Base-by-base conservation (phyloP, 2,329 filamentous ascomycete genomes). In the Stagonosporopsis tanaceti region DNA sequence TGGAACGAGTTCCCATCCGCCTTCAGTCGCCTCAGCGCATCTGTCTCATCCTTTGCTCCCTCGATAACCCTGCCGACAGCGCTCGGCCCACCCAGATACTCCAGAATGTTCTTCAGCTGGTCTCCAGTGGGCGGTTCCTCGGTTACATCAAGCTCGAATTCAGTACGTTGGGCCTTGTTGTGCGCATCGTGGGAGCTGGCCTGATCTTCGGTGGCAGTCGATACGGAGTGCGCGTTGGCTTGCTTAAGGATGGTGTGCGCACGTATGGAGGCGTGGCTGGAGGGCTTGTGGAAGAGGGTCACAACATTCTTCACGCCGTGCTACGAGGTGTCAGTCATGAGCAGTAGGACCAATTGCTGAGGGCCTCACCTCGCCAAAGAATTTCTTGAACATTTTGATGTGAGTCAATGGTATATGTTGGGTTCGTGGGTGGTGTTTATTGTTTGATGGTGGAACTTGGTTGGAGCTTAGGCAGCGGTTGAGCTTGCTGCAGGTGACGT, bases 231-330 rank as follows among this genome's bases (percentile, higher is more conserved):
- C 45, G 89, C 88, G 25, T 91, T 90, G 30, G 87, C 85, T 78
- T 94, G 88, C 80, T 95, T 96, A 59, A 98, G 86, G 50, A 96
- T 80, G 39, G 86, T 89, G 60, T 89, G 86, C 30, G 90, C 89
- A 59, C 89, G 87, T 47, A 86, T 82, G 3, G 93, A 97, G 63
- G 89, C 84, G 22, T 89, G 85, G 51, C 86, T 85, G 68, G 83
- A 85, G 56, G 94, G 86, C 78, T 91, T 91, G 85, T 97, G 93
- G 84, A 98, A 99, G 82, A 99, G 89, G 60, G 94, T 98, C 75
- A 98, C 87, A 66, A 96, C 91, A 82, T 98, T 93, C 70, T 82
- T 82, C 62, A 77, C 76, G 66, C 79, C 80, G 47, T 76, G 72
- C 80, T 80, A 28, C 35, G 14, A 15, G 17, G 17, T 27, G 64